Conservation (phyloP, 192 early-diverging fungal species). For the Mortierella claussenii region DNA sequence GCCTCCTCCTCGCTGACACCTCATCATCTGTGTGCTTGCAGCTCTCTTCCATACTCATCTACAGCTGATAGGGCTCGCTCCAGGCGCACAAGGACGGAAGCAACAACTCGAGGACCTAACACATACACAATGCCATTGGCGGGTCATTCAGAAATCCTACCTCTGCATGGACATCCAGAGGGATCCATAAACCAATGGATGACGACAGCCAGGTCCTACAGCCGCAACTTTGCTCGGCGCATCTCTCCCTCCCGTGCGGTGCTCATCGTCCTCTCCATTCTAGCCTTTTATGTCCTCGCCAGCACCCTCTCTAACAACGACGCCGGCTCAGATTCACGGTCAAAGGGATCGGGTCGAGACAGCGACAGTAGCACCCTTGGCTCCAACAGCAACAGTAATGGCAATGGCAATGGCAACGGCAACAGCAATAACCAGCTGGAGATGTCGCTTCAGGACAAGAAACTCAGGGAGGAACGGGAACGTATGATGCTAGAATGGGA, state of each 20-base stretch:
- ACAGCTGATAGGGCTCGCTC: too few relatives aligned
- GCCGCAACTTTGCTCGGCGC: conserved; percentile 18
- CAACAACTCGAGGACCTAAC: too few relatives aligned
- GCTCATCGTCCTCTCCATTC: conserved; percentile 20
- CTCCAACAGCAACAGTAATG: neutral
- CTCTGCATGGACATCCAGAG: conserved; percentile 26
- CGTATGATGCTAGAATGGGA: conserved; percentile 49
- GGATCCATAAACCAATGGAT: conserved; percentile 6
- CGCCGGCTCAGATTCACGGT: neutral
- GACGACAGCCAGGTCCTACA: neutral
- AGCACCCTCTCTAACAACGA: neutral
- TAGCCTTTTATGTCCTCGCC: conserved; percentile 18
- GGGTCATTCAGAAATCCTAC: conserved; percentile 40
- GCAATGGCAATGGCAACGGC: neutral
- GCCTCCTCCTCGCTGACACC: too few relatives aligned
- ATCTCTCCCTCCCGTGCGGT: conserved; percentile 19
- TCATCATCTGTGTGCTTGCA: too few relatives aligned
- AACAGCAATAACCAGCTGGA: conserved; percentile 8
- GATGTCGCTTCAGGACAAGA: conserved; percentile 18
- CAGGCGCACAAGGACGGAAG: too few relatives aligned
- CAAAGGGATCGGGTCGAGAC: neutral
- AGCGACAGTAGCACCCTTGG: neutral
- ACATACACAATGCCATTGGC: conserved; percentile 33
- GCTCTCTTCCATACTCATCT: too few relatives aligned
- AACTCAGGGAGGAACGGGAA: conserved; percentile 18